phyloP scores from a whole-genome alignment of 805 yeast genomes.

The Lipomyces japonicus region DNA sequence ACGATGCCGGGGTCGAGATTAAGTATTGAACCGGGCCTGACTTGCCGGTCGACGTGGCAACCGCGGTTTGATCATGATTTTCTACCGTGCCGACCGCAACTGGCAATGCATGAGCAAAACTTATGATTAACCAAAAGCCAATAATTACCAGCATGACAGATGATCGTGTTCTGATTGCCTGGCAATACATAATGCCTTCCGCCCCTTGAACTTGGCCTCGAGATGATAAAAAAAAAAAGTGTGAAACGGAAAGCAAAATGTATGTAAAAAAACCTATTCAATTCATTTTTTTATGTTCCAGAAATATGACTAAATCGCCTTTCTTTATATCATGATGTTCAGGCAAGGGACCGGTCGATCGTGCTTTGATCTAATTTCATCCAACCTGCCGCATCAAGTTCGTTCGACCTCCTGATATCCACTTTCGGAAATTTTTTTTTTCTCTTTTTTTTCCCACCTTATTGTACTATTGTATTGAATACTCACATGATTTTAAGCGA shows the following conservation, averaged over 20 bases:
- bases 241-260: background rate
- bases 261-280: background rate
- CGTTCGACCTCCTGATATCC: no score
- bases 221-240: background rate
- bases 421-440: no score
- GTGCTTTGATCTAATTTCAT: no score
- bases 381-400: no score
- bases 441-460: no score
- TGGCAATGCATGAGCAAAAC: background rate
- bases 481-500: no score
- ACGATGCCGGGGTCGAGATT: background rate
- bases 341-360: no score
- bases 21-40: conserved; percentile 13
- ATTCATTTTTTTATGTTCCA: no score
- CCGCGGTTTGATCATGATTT: conserved; percentile 1
- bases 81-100: background rate
- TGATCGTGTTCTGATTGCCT: background rate
- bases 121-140: background rate
- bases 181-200: background rate
- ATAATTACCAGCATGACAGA: background rate
- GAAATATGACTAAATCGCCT: no score
- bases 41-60: background rate
- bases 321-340: no score
- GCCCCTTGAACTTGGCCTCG: no score
- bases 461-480: no score